Conservation (phyloP, 345 rosid species). For the Psidium friedrichsthalianum region DNA sequence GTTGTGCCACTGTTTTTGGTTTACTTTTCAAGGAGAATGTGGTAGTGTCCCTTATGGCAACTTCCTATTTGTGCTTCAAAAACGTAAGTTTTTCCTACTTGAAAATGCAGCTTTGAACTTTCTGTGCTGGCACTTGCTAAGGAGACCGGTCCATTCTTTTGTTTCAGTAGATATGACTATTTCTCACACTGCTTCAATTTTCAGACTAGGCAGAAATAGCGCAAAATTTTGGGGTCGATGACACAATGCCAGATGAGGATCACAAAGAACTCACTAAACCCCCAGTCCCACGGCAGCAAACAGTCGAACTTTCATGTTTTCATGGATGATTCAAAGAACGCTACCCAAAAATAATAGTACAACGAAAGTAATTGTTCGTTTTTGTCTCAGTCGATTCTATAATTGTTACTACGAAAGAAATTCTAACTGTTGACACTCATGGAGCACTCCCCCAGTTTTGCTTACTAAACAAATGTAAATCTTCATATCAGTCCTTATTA, state of each 20-base stretch:
- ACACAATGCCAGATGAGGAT: too few relatives aligned
- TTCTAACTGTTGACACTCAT: background rate
- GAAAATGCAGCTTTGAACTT: background rate
- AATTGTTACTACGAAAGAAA: background rate
- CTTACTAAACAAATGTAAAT: background rate
- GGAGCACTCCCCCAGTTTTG: background rate
- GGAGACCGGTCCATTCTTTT: background rate
- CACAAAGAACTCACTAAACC: too few relatives aligned
- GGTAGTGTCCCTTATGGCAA: background rate
- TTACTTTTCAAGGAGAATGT: too few relatives aligned
- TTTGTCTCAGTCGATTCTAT: background rate
- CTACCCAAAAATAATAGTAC: too few relatives aligned
- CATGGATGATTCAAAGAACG: background rate
- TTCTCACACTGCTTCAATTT: background rate
- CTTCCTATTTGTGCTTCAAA: background rate
- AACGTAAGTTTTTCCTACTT: too few relatives aligned
- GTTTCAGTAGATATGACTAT: background rate
- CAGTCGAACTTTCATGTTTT: conserved; percentile 9
- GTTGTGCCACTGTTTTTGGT: background rate
- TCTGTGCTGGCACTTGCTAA: background rate
- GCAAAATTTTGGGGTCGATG: conserved; percentile 29
- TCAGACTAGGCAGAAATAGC: conserved; percentile 49
- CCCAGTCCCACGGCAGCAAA: conserved; percentile 31
- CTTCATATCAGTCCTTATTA: background rate
- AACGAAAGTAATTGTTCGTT: background rate